Base-by-base conservation (phyloP, 179 eudicot genomes). In the Camellia oleifera region DNA sequence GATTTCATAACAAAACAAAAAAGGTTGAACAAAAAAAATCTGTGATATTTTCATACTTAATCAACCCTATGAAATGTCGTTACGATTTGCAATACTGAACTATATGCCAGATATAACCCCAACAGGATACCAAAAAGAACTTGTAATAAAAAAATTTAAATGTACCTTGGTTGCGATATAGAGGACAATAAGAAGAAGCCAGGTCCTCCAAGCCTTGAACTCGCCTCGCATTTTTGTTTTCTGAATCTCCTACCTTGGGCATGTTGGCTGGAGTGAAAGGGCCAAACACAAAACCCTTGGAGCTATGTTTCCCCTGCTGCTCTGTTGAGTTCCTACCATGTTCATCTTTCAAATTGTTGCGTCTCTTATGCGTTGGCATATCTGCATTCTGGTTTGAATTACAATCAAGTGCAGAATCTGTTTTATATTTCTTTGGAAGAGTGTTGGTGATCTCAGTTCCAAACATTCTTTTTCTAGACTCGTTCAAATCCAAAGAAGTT, bases 141-240 rank as follows among this genome's bases (percentile, higher is more conserved):
- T 10, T 6, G 14, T 15, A 44, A 54, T 32, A 32, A 32, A 0
- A 4, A 1, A 3, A 23, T 0, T 18, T 63, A 65, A 18, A 23
- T n/a, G 18, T 88, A 91, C 95, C 95, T 88, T 85, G 86, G 79
- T 90, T 91, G 68, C 83, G 86, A 84, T 91, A 91, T 45, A 78
- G 87, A 78, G 93, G 95, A 44, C 85, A 88, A 71, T 81, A 86
- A 46, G 83, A 77, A 65, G 90, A 87, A 68, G 88, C 83, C 71
- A 88, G 83, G 69, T 77, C 77, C 81, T 88, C 90, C 82, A 86
- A 81, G 77, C 87, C 88, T 60, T 88, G 90, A 70, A 73, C 54
- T 10, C 60, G 82, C 81, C 72, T 81, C 4, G 23, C 70, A 71
- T 80, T 52, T 72, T 62, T 79, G 58, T 67, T 68, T 77, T 69